phyloP scores from a whole-genome alignment of 2,329 filamentous ascomycete genomes.

The Pseudogymnoascus sp. region DNA sequence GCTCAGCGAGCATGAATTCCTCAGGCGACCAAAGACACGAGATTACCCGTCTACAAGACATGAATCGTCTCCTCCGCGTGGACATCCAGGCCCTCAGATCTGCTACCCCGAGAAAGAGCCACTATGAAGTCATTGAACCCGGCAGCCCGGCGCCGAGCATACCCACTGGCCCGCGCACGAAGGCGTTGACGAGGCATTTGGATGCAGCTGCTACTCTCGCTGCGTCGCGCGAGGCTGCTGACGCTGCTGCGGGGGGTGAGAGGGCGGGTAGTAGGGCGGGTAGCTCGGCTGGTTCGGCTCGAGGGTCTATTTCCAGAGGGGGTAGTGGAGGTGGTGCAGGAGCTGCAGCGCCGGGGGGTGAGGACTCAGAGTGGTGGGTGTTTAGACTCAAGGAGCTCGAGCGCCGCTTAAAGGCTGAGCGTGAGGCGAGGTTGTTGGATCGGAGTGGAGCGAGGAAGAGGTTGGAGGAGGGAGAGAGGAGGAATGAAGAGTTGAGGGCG shows the following conservation, averaged over 20 bases:
- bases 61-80: conserved; percentile 55
- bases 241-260: conserved; percentile 10
- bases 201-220: conserved; percentile 37
- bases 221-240: conserved; percentile 22
- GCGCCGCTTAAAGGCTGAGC: conserved; percentile 77
- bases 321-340: background rate
- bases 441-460: conserved; percentile 74
- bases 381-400: conserved; percentile 81
- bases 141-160: conserved; percentile 27
- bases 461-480: conserved; percentile 64
- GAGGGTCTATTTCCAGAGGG: no score
- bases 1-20: conserved; percentile 48
- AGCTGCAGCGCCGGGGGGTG: background rate
- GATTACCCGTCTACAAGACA: conserved; percentile 51
- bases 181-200: conserved; percentile 46
- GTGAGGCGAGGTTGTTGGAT: conserved; percentile 79
- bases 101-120: conserved; percentile 41
- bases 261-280: background rate
- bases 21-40: conserved; percentile 35
- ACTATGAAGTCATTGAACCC: conserved; percentile 32
- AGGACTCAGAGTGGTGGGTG: conserved; percentile 54
- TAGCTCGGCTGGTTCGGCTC: background rate
- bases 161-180: conserved; percentile 27
- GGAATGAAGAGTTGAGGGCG: conserved; percentile 62
- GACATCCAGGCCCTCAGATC: conserved; percentile 63